Evolutionary conservation across 768 basidiomycete genomes (phyloP).

Genomic region (Termitomyces sp.): DNA sequence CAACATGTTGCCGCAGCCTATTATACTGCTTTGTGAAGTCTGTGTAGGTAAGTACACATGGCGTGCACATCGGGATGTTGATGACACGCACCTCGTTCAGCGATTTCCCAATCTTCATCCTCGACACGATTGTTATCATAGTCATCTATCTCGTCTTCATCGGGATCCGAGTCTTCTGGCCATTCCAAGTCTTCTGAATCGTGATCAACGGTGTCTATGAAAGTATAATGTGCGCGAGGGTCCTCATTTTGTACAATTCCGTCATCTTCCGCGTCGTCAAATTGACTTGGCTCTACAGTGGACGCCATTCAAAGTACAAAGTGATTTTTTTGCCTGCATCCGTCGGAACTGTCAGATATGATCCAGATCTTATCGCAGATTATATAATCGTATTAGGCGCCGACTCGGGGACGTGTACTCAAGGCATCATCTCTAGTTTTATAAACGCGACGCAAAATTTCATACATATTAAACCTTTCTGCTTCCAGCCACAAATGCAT

Average conservation of each 20-base stretch:
- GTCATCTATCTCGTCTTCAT: slow-evolving; percentile 36
- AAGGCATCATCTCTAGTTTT: too few relatives aligned
- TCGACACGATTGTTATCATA: slow-evolving; percentile 62
- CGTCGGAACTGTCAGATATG: neutral
- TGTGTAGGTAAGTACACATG: slow-evolving; percentile 24
- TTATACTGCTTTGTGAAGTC: slow-evolving; percentile 99
- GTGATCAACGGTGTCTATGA: slow-evolving; percentile 37
- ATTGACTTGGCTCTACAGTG: slow-evolving; percentile 44
- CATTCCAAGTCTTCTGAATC: slow-evolving; percentile 27
- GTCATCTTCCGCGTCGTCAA: slow-evolving; percentile 51
- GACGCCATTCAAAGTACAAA: slow-evolving; percentile 21
- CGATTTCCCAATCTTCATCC: slow-evolving; percentile 86
- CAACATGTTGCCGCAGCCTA: slow-evolving; percentile 86
- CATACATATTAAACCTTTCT: neutral
- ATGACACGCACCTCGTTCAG: slow-evolving; percentile 61
- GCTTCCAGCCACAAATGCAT: slow-evolving; percentile 19
- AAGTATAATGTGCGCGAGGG: slow-evolving; percentile 26
- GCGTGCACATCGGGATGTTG: neutral
- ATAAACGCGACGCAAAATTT: neutral
- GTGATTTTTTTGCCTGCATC: neutral
- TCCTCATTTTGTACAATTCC: slow-evolving; percentile 1
- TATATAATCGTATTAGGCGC: neutral
- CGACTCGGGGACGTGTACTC: too few relatives aligned
- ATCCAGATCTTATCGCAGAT: neutral
- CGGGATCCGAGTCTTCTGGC: slow-evolving; percentile 32